Percentiles rank a stretch among this genome's conserved stretches.
Evolutionary conservation across 2,329 filamentous ascomycete species (phyloP).

Genomic region (Sarocladiaceae sp.): DNA sequence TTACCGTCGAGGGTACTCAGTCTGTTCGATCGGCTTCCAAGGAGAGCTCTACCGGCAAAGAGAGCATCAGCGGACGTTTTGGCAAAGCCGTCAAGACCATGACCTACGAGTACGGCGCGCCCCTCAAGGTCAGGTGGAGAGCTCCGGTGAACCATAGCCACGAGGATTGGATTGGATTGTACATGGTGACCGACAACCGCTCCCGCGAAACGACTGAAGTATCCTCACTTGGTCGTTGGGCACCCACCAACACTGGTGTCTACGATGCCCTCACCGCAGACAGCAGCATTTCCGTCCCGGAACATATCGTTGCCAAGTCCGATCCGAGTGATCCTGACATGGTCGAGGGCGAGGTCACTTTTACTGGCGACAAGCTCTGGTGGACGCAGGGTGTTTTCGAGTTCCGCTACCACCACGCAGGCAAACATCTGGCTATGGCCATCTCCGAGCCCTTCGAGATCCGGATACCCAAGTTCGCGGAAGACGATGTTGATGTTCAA

Average conservation of each 20-base stretch:
- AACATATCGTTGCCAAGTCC: slow-evolving; percentile 49
- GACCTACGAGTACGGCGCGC: slow-evolving; percentile 81
- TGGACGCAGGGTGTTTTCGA: slow-evolving; percentile 97
- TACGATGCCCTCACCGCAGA: slow-evolving; percentile 74
- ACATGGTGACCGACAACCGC: slow-evolving; percentile 90
- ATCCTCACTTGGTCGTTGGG: slow-evolving; percentile 82
- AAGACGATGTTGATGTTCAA: slow-evolving; percentile 60
- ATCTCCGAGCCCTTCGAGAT: slow-evolving; percentile 93
- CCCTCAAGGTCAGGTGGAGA: slow-evolving; percentile 84
- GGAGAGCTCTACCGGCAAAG: slow-evolving; percentile 63
- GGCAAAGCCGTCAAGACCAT: slow-evolving; percentile 67
- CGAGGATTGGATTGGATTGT: slow-evolving; percentile 92
- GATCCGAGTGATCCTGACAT: slow-evolving; percentile 51
- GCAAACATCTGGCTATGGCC: slow-evolving; percentile 87
- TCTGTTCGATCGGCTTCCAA: slow-evolving; percentile 42
- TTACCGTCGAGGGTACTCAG: slow-evolving; percentile 65
- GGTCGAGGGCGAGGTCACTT: slow-evolving; percentile 75
- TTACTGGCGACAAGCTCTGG: slow-evolving; percentile 89
- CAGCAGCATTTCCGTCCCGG: slow-evolving; percentile 65
- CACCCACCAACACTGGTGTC: slow-evolving; percentile 67
- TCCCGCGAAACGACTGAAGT: slow-evolving; percentile 80
- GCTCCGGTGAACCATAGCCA: slow-evolving; percentile 82
- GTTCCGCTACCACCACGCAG: slow-evolving; percentile 93
- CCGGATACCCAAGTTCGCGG: slow-evolving; percentile 71
- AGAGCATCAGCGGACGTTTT: slow-evolving; percentile 62